A percentile compares a stretch with the other conserved stretches of the same genome.
These are phyloP conservation scores for Epichloe amarillans DNA, from an alignment of 2,329 filamentous ascomycete genomes.

Conservation along the genomic window DNA sequence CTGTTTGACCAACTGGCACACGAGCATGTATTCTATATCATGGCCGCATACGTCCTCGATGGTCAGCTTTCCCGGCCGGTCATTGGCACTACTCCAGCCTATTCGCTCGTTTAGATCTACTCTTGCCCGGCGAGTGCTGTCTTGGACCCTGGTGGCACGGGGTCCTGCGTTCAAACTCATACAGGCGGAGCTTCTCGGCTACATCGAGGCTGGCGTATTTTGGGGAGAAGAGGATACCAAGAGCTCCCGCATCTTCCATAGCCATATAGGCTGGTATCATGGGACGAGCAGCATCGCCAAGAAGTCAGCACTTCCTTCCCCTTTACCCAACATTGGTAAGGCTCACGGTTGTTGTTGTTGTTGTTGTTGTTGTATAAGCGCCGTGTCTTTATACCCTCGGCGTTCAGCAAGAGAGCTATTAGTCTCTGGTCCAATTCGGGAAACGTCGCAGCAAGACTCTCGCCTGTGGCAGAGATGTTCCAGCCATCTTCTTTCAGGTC, in stretches of 20 bases:
- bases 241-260: conserved; percentile 47
- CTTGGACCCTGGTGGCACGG: conserved; percentile 35
- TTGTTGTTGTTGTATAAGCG: conserved; percentile 28
- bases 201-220: conserved; percentile 26
- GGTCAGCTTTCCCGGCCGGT: conserved; percentile 42
- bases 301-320: conserved; percentile 35
- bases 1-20: conserved; percentile 7
- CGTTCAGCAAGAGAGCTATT: conserved; percentile 37
- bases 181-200: conserved; percentile 28
- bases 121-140: conserved; percentile 35
- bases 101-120: conserved; percentile 35
- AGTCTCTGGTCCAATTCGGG: conserved; percentile 43
- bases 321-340: conserved; percentile 39
- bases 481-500: conserved; percentile 44
- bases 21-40: conserved; percentile 21
- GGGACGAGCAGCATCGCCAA: conserved; percentile 21
- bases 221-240: conserved; percentile 42
- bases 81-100: conserved; percentile 19
- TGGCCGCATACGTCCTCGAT: conserved; percentile 51
- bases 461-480: conserved; percentile 35
- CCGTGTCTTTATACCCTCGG: conserved; percentile 49
- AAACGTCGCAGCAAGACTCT: conserved; percentile 43
- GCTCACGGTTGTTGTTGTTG: conserved; percentile 20
- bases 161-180: conserved; percentile 35
- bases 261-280: conserved; percentile 49